phyloP scores from a whole-genome alignment of 2,329 filamentous ascomycete genomes.

The Stenocarpella maydis region DNA sequence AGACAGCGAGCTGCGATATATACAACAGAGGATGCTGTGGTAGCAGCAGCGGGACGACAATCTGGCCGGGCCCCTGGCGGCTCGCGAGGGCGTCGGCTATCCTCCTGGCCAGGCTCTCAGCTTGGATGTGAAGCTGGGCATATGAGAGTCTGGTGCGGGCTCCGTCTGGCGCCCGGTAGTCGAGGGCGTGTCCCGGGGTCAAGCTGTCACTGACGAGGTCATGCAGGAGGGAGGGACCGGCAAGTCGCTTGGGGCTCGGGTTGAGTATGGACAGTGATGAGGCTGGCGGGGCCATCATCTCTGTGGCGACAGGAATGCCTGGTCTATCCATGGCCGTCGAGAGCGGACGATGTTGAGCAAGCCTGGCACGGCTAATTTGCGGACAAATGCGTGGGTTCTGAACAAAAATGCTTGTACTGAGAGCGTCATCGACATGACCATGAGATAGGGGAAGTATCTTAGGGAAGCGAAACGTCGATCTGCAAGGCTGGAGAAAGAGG shows the following conservation, averaged over 20 bases:
- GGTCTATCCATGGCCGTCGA: slow-evolving; percentile 18
- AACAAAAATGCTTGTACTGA: not conserved
- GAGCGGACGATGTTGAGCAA: not conserved
- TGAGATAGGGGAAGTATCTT: not conserved
- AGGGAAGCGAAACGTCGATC: slow-evolving; percentile 25
- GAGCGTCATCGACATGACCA: slow-evolving; percentile 29
- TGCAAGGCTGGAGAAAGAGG: not conserved
- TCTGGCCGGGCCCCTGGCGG: slow-evolving; percentile 40
- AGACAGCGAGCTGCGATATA: slow-evolving; percentile 76
- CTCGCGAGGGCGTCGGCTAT: slow-evolving; percentile 18
- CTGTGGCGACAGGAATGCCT: slow-evolving; percentile 21
- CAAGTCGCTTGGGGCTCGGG: slow-evolving; percentile 48
- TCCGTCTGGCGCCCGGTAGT: slow-evolving; percentile 64
- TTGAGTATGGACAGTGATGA: slow-evolving; percentile 56
- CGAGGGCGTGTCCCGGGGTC: slow-evolving; percentile 62
- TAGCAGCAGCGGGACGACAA: slow-evolving; percentile 78
- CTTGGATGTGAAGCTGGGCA: slow-evolving; percentile 60
- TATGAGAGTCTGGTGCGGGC: slow-evolving; percentile 65
- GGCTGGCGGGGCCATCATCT: slow-evolving; percentile 17
- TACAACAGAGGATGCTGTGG: slow-evolving; percentile 83
- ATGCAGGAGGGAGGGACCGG: slow-evolving; percentile 58
- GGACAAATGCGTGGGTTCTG: not conserved
- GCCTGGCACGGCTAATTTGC: slow-evolving; percentile 9
- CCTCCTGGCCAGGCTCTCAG: slow-evolving; percentile 25
- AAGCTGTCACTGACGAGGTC: slow-evolving; percentile 62